These are phyloP conservation scores for Geoglossum glabrum DNA, from an alignment of 495 filamentous ascomycete genomes.

Conservation along the genomic window DNA sequence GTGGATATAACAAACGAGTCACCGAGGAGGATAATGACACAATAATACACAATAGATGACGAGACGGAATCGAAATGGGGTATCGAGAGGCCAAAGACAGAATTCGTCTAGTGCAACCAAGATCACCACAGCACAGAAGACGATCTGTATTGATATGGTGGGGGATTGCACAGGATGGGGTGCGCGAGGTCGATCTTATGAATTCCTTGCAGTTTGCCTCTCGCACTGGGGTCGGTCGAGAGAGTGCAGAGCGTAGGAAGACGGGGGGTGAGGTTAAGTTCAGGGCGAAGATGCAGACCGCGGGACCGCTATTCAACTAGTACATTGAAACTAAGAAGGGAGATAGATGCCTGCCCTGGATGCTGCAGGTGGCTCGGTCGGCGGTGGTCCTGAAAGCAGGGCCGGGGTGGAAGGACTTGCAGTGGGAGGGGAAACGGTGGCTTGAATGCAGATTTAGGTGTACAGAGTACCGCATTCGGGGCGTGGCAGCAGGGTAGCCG, in stretches of 20 bases:
- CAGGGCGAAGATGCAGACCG: not conserved
- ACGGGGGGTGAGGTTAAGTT: not conserved
- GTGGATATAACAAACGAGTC: not conserved
- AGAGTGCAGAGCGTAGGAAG: not conserved
- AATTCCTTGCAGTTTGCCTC: not conserved
- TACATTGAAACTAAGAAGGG: not conserved
- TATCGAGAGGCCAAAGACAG: not conserved
- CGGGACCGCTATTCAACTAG: not conserved
- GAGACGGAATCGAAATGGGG: not conserved
- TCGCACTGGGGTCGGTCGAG: not conserved
- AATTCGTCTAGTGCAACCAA: not conserved
- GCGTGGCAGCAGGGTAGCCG: not conserved
- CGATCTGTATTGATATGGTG: not conserved
- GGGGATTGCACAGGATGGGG: not conserved
- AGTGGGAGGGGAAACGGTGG: not conserved
- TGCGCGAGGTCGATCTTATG: slow-evolving; percentile 2
- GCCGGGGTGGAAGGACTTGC: not conserved
- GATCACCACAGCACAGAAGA: not conserved
- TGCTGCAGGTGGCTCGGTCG: not conserved
- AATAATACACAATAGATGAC: not conserved
- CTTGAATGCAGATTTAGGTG: not conserved
- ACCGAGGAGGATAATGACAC: not conserved
- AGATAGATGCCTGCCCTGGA: not conserved
- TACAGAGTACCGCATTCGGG: not conserved
- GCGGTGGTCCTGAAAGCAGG: not conserved